A percentile compares a stretch with the other conserved stretches of the same genome.
These are phyloP conservation scores for Articulospora tetracladia DNA, from an alignment of 495 filamentous ascomycete species.

Conservation along the genomic window DNA sequence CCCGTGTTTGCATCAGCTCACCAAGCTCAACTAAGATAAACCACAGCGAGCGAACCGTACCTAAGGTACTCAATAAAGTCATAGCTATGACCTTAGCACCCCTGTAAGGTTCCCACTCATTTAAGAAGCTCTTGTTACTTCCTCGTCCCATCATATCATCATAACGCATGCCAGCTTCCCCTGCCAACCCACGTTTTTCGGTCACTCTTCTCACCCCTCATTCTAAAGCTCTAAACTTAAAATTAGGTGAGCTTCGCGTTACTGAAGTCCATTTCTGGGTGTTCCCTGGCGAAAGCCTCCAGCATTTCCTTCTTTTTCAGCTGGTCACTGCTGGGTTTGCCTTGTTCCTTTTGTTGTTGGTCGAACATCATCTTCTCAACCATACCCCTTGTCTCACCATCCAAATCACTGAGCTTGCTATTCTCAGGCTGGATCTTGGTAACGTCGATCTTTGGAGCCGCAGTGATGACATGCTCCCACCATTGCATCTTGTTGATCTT, in stretches of 20 bases:
- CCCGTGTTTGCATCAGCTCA: too few species aligned
- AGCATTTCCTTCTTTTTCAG: constrained; percentile 88
- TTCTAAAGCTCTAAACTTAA: too few species aligned
- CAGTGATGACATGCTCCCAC: constrained; percentile 89
- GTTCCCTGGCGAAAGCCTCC: constrained; percentile 64
- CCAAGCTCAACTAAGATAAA: too few species aligned
- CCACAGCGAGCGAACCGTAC: too few species aligned
- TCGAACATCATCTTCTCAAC: constrained; percentile 99
- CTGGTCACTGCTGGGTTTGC: constrained; percentile 84
- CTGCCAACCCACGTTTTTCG: too few species aligned
- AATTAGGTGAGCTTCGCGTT: constrained; percentile 64
- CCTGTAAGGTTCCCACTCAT: too few species aligned
- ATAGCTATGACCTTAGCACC: too few species aligned
- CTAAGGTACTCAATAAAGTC: too few species aligned
- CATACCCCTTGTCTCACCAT: constrained; percentile 95
- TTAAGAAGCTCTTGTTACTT: too few species aligned
- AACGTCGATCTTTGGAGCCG: constrained; percentile 86
- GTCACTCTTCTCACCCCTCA: too few species aligned
- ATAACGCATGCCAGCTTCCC: too few species aligned
- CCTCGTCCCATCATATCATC: too few species aligned
- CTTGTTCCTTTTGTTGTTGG: constrained; percentile 94
- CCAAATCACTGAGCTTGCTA: constrained; percentile 82
- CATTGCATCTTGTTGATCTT: constrained; percentile 97
- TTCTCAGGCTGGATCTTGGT: constrained; percentile 93
- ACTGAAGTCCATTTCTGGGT: constrained; percentile 78